Base-by-base conservation (phyloP, 371 early-diverging fungal genomes). In the Lichtheimia ramosa region DNA sequence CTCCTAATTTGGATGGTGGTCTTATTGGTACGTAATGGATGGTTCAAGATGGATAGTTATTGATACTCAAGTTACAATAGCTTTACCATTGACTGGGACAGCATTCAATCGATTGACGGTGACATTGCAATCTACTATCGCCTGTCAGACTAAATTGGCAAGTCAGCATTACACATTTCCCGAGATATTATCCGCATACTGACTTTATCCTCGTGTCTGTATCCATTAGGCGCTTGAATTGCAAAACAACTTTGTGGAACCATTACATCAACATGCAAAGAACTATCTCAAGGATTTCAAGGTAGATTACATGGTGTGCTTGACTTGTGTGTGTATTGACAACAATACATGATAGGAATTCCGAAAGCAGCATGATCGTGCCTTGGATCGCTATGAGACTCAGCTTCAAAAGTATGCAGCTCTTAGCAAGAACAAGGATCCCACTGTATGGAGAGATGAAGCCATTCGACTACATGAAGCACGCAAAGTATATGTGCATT, bases 211-310 rank as follows among this genome's bases (percentile, higher is more conserved):
- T 34, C 34, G 34, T 21, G 46, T 16, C 18, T 46, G 7, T 24
- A 55, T 21, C 15, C 51, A 23, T 40, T 77, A 78, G 79, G 69
- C 79, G 27, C 65, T 74, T 18, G 77, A 79, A 53, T 66, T 89
- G 34, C 73, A 81, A 54, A 80, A 83, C 41, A 62, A 73, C 49
- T 62, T 83, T 43, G 51, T 85, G 27, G 71, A 73, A 58, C 87
- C 86, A 2, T 56, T 85, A 27, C 80, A 84, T 23, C 80, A 84
- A 13, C 83, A 81, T 61, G 60, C 84, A 23, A 74, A 82, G 43
- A 83, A 81, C 0, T 85, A 86, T 59, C 58, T 89, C 28, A 78
- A 74, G 52, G 88, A 86, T 5, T 82, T 86, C 58, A 84, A 83
- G 65, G 74, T 66, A 60, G 21, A 14, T 56, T n/a, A 3, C n/a